phyloP scores from a whole-genome alignment of 371 early-diverging fungal species.

The Mortierella sp. region DNA sequence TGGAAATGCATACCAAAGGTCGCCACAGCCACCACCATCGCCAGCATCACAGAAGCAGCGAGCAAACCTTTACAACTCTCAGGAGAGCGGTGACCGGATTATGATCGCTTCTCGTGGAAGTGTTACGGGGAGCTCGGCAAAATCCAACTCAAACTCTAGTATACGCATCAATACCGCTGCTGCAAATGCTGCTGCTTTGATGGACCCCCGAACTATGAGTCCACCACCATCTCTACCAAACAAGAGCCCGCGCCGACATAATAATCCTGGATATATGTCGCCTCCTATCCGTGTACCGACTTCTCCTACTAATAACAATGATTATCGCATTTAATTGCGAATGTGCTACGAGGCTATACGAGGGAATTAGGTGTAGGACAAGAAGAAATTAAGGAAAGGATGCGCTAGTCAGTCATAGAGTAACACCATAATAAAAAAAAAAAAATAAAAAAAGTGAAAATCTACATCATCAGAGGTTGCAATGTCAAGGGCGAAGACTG shows the following conservation, averaged over 20 bases:
- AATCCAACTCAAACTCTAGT: background rate
- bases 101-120: conserved; percentile 24
- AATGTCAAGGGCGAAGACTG: too few species aligned
- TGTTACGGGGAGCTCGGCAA: background rate
- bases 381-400: too few species aligned
- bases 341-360: background rate
- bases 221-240: conserved; percentile 34
- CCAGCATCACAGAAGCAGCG: conserved; percentile 19
- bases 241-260: conserved; percentile 35
- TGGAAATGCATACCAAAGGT: conserved; percentile 19
- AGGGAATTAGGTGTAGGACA: too few species aligned
- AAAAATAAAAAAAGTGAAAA: background rate
- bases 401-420: too few species aligned
- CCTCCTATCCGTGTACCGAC: conserved; percentile 17
- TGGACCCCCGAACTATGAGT: conserved; percentile 23
- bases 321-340: conserved; percentile 1
- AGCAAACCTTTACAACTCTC: conserved; percentile 14
- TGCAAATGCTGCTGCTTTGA: background rate
- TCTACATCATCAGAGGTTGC: too few species aligned
- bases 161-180: conserved; percentile 13
- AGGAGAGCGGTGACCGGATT: conserved; percentile 26
- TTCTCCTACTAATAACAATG: background rate
- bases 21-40: conserved; percentile 8
- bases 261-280: conserved; percentile 18
- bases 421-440: background rate